Evolutionary conservation across 768 basidiomycete species (phyloP).

Genomic region (Austroboletus eburneus): DNA sequence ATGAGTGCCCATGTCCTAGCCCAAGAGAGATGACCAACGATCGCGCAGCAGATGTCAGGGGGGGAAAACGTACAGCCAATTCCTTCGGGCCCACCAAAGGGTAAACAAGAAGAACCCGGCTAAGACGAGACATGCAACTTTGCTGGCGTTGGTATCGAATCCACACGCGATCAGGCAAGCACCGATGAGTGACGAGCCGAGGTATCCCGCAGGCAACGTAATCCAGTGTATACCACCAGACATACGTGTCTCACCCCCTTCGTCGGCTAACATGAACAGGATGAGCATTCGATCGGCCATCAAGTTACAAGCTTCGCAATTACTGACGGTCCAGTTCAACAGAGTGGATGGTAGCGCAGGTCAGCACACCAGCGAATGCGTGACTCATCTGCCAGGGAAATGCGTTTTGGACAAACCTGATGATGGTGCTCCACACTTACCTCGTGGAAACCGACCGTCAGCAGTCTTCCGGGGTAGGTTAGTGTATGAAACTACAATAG

Average conservation of each 20-base stretch:
- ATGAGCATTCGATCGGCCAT: constrained; percentile 8
- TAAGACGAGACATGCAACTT: constrained; percentile 73
- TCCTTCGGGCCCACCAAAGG: constrained; percentile 81
- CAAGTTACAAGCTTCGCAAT: neutral
- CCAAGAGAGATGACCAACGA: neutral
- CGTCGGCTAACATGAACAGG: constrained; percentile 55
- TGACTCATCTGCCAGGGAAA: constrained; percentile 68
- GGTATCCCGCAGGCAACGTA: constrained; percentile 82
- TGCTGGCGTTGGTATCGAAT: constrained; percentile 85
- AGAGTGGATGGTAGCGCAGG: constrained; percentile 81
- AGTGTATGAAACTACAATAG: constrained; percentile 5
- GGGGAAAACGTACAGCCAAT: constrained; percentile 71
- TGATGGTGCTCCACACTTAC: constrained; percentile 33
- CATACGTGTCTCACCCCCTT: constrained; percentile 86
- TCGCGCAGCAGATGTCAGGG: too few relatives aligned
- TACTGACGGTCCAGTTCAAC: constrained; percentile 82
- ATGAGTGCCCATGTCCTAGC: constrained; percentile 80
- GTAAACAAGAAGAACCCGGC: constrained; percentile 86
- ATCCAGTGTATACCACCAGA: constrained; percentile 79
- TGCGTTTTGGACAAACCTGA: neutral
- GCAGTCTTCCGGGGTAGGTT: constrained; percentile 44
- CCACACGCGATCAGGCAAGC: constrained; percentile 84
- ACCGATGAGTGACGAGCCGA: constrained; percentile 83
- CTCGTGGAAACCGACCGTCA: constrained; percentile 89
- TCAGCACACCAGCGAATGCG: constrained; percentile 73